Base-by-base conservation (phyloP, 2,329 filamentous ascomycete species). In the Meredithiella fracta region DNA sequence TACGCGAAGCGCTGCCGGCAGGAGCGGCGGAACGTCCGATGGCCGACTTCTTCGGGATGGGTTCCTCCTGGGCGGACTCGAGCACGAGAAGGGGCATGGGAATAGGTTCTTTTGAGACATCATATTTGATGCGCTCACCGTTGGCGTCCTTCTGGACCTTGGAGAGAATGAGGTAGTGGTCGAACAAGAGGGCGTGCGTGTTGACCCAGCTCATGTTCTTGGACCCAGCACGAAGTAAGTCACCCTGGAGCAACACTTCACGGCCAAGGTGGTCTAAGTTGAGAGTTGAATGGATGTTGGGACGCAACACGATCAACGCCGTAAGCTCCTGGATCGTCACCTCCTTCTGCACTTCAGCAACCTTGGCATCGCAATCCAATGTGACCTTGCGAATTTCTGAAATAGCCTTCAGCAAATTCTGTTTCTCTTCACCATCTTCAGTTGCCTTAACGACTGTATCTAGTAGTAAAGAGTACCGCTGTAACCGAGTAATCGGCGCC, bases 1-100 rank as follows among this genome's bases (percentile, higher is more conserved):
- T 64, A 55, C 70, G 65, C 1, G 82, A 81, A 2, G 87, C 90
- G 3, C 78, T 79, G 59, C 72, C 77, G 0, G 87, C 90, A 40
- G 76, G 76, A 25, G 76, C 73, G 6, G 50, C 62, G 92, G 86
- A 58, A 82, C 78, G 52, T 78, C 72, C 8, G 74, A 72, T 79
- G 54, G 91, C 79, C 47, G 86, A 82, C 65, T 88, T 90, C 62
- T 79, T 94, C 56, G 90, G 79, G 4, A 97, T 85, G 0, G 92
- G 83, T 61, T 95, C 88, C 61, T 98, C 94, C 61, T 91, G 87
- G 62, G 86, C 83, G 66, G 86, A 95, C 68, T 98, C 94, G 0
- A 98, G 74, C 52, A 94, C 86, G 25, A 98, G 74, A 1, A 98
- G 74, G 62, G 94, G 90, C 91, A 98, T 98, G 0, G 92, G 92